Base-by-base conservation (phyloP, 805 yeast genomes). In the Lachancea mirantina region DNA sequence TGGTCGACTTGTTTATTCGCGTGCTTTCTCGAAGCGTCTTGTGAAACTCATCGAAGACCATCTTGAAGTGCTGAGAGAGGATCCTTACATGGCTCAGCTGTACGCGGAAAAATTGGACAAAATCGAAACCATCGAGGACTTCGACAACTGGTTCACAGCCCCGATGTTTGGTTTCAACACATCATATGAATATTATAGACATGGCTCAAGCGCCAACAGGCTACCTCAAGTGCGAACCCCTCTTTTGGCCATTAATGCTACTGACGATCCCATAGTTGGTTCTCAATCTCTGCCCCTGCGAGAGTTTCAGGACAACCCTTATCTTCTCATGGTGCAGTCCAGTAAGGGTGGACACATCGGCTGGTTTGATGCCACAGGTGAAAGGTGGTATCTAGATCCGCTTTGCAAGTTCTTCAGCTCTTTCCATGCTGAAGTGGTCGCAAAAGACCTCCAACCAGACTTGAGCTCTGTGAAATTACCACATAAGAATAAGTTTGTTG, bases 281-380 rank as follows among this genome's bases (percentile, higher is more conserved):
- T 61, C 62, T 2, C 55, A 50, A 17, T 52, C 63, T 14, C 50
- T 80, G 16, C 92, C 92, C 1, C 50, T 53, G 22, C 50, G 49
- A 10, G 78, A 76, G 39, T 66, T 72, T 14, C 41, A 48, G 23
- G 42, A 50, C 19, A 82, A 82, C 48, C 92, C 94, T 2, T 74
- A 69, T 49, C 57, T 74, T 20, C 58, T 70, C 26, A 43, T 78
- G 47, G 64, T 76, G 4, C 69, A 75, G 38, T 78, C 88, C 5
- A 65, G 70, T 25, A 64, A 71, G 32, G 95, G 95, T 5, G 94
- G 94, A 1, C 95, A 84, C 56, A 66, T 84, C 34, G 92, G 84
- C n/a, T 84, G 80, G 79, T 84, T 75, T 40, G 65, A 69, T 42
- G 57, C 64, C 29, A 60, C 67, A 16, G 80, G 81, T 16, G 63